Base-by-base conservation (phyloP, 805 yeast species). In the Yarrowia alimentaria region DNA sequence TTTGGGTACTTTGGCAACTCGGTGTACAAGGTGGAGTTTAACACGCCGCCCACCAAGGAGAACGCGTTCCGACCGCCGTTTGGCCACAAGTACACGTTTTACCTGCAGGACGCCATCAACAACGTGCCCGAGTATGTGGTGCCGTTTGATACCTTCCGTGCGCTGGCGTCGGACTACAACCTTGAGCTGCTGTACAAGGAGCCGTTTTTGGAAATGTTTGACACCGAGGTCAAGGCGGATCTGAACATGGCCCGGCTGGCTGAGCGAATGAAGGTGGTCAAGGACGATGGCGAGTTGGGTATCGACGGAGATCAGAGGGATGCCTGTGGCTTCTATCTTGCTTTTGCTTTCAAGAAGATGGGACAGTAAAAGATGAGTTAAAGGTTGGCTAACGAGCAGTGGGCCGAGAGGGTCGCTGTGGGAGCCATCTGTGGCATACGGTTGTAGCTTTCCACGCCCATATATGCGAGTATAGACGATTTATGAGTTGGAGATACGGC, bases 41-140 rank as follows among this genome's bases (percentile, higher is more conserved):
- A 82, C n/a, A 70, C 83, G 14, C 79, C 75, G 22, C 88, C 89
- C 0, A 91, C 94, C n/a, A 70, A 69, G 42, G 83, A 79, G 58
- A 89, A 91, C 2, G 79, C 77, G 40, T 87, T 86, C 61, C 69
- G 79, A 10, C 77, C 81, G 1, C 85, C 93, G 0, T 88, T 72
- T 62, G 99, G 99, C 0, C 85, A 90, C 65, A 74, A 78, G 60
- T 93, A 93, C 65, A 79, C 78, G 50, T 93, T 85, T 64, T 86
- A 73, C 68, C 69, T 93, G 53, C 81, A 81, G 57, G 99, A 93
- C 68, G 99, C 99, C 0, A 91, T 93, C 42, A 96, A 88, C 55
- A 83, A 93, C 60, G 96, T 93, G 18, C 98, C 98, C 0, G 99
- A 93, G 62, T 93, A 85, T 61, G 94, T 93, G 5, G 96, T 93